A percentile compares a stretch with the other conserved stretches of the same genome.
These are phyloP conservation scores for Kodamaea plutei DNA, from an alignment of 1,139 yeast genomes.

Conservation along the genomic window DNA sequence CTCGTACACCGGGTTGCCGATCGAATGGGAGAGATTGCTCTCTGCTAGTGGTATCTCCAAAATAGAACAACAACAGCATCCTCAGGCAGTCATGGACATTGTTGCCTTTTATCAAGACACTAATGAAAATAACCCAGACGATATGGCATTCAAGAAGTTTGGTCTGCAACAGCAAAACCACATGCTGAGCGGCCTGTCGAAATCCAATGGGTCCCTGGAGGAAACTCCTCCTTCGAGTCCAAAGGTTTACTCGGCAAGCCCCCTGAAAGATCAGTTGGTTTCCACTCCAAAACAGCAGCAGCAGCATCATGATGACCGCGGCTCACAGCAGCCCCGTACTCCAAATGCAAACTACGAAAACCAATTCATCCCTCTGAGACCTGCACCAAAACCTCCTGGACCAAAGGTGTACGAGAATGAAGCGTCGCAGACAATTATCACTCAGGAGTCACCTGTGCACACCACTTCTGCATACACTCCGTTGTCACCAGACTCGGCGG, in stretches of 20 bases:
- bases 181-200: constrained; percentile 1
- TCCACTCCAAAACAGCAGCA: constrained; percentile 10
- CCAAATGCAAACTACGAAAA: constrained; percentile 28
- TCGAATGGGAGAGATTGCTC: constrained; percentile 83
- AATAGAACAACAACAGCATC: constrained; percentile 83
- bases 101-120: constrained; percentile 81
- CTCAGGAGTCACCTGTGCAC: background rate
- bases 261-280: constrained; percentile 15
- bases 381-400: constrained; percentile 59
- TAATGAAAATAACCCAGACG: constrained; percentile 55
- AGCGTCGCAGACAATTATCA: constrained; percentile 4
- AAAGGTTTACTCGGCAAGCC: constrained; percentile 13
- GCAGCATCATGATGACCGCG: constrained; percentile 10
- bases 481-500: constrained; percentile 7
- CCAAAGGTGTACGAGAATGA: constrained; percentile 2
- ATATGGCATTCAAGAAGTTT: constrained; percentile 74
- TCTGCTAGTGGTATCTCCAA: constrained; percentile 83
- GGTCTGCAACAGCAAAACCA: constrained; percentile 1
- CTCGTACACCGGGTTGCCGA: constrained; percentile 84
- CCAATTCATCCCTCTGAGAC: constrained; percentile 61
- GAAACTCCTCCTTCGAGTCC: constrained; percentile 15
- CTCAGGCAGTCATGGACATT: constrained; percentile 91
- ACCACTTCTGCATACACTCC: constrained; percentile 6
- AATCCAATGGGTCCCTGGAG: constrained; percentile 7
- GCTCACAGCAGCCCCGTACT: constrained; percentile 14